Conservation (phyloP, 768 basidiomycete species). For the Artomyces pyxidatus region DNA sequence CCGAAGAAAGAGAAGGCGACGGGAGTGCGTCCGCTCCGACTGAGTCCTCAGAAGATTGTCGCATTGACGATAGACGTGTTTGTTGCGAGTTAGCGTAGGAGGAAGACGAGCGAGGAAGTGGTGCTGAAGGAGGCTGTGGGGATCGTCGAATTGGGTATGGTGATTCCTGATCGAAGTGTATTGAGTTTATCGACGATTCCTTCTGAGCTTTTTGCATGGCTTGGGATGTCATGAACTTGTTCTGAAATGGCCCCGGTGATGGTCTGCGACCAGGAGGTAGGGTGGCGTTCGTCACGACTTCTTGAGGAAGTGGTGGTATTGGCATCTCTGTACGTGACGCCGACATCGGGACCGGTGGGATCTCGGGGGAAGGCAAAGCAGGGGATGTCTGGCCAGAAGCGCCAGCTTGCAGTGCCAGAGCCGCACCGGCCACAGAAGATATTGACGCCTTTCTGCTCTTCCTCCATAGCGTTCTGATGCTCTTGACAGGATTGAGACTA, state of each 20-base stretch:
- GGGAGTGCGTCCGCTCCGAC: conserved; percentile 14
- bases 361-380: conserved; percentile 1
- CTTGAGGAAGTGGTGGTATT: conserved; percentile 1
- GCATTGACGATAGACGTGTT: background rate
- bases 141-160: conserved; percentile 42
- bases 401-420: background rate
- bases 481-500: conserved; percentile 65
- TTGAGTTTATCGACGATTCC: conserved; percentile 32
- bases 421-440: conserved; percentile 24
- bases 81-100: background rate
- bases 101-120: conserved; percentile 20
- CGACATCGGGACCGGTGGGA: conserved; percentile 1
- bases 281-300: conserved; percentile 8
- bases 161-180: conserved; percentile 69
- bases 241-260: background rate
- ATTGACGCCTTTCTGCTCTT: conserved; percentile 49
- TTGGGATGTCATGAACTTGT: background rate
- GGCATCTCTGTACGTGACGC: background rate
- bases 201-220: conserved; percentile 6
- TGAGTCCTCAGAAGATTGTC: background rate
- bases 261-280: conserved; percentile 2
- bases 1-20: conserved; percentile 23
- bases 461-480: conserved; percentile 71
- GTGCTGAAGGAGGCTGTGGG: conserved; percentile 16
- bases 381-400: background rate